A percentile compares a stretch with the other conserved stretches of the same genome.
These are phyloP conservation scores for Komagataea norvegica DNA, from an alignment of 1,139 yeast species.

Conservation along the genomic window DNA sequence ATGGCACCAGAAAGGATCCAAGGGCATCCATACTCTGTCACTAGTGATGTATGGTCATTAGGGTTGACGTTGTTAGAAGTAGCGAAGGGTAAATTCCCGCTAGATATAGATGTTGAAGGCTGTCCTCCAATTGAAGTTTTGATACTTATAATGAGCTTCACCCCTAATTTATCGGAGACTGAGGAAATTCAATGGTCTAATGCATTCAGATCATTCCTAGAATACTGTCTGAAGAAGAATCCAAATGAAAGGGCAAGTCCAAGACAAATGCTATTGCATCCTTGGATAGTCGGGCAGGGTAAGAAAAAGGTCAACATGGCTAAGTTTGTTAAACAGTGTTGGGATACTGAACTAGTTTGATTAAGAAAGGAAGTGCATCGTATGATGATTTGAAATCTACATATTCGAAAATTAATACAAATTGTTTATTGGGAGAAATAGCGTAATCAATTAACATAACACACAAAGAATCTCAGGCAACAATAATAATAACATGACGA, in stretches of 20 bases:
- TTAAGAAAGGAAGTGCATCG: no score
- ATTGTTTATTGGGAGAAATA: no score
- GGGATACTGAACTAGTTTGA: conserved; percentile 40
- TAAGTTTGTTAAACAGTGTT: conserved; percentile 72
- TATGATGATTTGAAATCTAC: no score
- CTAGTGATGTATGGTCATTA: conserved; percentile 94
- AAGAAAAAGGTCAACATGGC: conserved; percentile 77
- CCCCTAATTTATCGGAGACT: conserved; percentile 75
- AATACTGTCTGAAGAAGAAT: conserved; percentile 77
- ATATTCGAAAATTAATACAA: no score
- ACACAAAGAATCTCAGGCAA: neutral
- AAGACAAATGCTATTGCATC: conserved; percentile 84
- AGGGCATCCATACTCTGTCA: conserved; percentile 91
- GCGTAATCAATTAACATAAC: neutral
- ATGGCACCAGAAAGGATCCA: conserved; percentile 98
- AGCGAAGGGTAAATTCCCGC: conserved; percentile 84
- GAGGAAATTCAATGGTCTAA: conserved; percentile 77
- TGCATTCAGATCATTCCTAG: conserved; percentile 77
- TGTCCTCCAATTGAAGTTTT: conserved; percentile 81
- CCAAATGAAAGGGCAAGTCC: conserved; percentile 84
- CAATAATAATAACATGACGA: neutral
- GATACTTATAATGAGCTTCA: conserved; percentile 73
- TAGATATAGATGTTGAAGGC: conserved; percentile 35
- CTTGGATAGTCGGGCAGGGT: conserved; percentile 81
- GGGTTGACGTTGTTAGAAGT: conserved; percentile 91